A percentile compares a stretch with the other conserved stretches of the same genome.
phyloP scores from a whole-genome alignment of 768 basidiomycete genomes.

The Leccinum olivaceopallidum region DNA sequence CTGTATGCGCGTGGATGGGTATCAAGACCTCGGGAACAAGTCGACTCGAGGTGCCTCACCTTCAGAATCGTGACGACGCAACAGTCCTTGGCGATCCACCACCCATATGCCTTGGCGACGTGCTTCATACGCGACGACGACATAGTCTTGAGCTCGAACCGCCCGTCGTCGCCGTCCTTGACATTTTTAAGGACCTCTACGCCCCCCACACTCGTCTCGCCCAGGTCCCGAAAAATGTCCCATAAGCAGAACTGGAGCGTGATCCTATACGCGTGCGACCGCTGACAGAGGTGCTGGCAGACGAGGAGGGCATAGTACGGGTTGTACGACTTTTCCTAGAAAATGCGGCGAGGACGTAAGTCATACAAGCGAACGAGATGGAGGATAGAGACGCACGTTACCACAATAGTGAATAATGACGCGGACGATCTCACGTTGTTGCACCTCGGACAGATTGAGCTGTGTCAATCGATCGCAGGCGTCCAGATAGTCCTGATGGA shows the following conservation, averaged over 20 bases:
- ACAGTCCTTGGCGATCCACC: slow-evolving; percentile 90
- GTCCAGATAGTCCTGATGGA: slow-evolving; percentile 88
- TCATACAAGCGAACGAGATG: not conserved
- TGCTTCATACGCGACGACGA: slow-evolving; percentile 63
- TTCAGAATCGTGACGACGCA: slow-evolving; percentile 78
- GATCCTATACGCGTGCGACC: slow-evolving; percentile 83
- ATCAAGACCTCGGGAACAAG: not conserved
- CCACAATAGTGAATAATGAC: slow-evolving; percentile 92
- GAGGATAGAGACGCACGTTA: slow-evolving; percentile 53
- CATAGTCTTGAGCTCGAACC: slow-evolving; percentile 50
- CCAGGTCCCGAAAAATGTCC: slow-evolving; percentile 94
- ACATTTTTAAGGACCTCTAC: slow-evolving; percentile 69
- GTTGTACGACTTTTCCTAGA: slow-evolving; percentile 84
- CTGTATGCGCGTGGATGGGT: slow-evolving; percentile 39
- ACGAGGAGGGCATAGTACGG: slow-evolving; percentile 89
- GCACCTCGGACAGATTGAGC: slow-evolving; percentile 81
- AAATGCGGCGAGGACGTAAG: not conserved
- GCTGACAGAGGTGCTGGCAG: slow-evolving; percentile 75
- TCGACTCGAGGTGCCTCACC: slow-evolving; percentile 42
- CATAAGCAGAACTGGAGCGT: slow-evolving; percentile 94
- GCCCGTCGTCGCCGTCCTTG: slow-evolving; percentile 42
- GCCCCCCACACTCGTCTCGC: slow-evolving; percentile 81
- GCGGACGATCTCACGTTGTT: slow-evolving; percentile 93
- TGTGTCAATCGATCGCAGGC: slow-evolving; percentile 90
- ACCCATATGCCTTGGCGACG: slow-evolving; percentile 83